Percentiles rank a stretch among this genome's conserved stretches.
phyloP scores from a whole-genome alignment of 345 rosid genomes.

The Pugionium cornutum region DNA sequence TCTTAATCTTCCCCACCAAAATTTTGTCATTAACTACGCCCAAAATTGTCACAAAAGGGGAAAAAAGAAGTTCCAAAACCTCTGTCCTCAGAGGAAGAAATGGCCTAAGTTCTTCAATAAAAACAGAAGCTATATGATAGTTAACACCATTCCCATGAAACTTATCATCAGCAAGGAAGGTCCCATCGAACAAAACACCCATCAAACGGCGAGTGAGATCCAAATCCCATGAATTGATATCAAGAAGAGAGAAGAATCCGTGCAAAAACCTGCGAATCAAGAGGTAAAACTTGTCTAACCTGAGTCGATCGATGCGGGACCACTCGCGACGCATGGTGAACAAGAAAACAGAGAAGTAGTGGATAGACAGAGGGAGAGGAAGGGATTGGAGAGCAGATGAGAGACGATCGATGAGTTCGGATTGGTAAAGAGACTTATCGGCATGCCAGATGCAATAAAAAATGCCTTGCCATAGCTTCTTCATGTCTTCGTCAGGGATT shows the following conservation, averaged over 20 bases:
- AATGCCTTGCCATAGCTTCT: constrained; percentile 91
- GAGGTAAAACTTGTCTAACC: constrained; percentile 87
- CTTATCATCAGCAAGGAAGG: constrained; percentile 56
- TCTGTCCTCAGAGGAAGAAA: constrained; percentile 64
- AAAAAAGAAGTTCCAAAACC: constrained; percentile 51
- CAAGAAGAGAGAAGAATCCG: constrained; percentile 49
- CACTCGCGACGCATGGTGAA: constrained; percentile 96
- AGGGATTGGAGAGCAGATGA: constrained; percentile 56
- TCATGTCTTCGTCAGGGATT: constrained; percentile 73
- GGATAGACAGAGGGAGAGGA: constrained; percentile 49
- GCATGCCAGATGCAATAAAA: constrained; percentile 99
- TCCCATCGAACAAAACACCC: constrained; percentile 50
- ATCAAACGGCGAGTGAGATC: constrained; percentile 51
- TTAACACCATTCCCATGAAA: constrained; percentile 74
- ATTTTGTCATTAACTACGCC: constrained; percentile 66
- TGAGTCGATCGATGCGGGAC: constrained; percentile 77
- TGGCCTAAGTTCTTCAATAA: constrained; percentile 68
- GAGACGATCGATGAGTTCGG: constrained; percentile 65
- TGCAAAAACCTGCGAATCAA: constrained; percentile 75
- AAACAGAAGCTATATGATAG: constrained; percentile 73
- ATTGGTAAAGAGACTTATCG: constrained; percentile 70
- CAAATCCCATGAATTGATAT: constrained; percentile 61
- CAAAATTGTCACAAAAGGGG: constrained; percentile 53
- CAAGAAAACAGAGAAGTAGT: constrained; percentile 71
- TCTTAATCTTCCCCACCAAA: constrained; percentile 69